Evolutionary conservation across 139 green algal genomes (phyloP).

Genomic region (Pseudopediastrum boryanum): DNA sequence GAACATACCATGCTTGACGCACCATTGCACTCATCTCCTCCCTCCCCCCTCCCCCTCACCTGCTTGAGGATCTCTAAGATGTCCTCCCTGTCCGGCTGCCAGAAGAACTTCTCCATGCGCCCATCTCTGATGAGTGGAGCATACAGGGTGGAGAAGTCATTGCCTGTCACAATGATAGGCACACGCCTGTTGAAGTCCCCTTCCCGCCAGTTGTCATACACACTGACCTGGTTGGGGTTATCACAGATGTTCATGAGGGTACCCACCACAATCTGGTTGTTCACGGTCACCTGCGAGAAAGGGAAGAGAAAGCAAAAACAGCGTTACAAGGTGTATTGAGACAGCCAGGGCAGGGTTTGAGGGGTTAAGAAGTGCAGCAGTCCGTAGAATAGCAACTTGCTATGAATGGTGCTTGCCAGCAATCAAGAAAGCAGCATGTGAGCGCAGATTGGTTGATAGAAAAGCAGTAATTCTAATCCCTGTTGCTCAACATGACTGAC

Average conservation of each 20-base stretch:
- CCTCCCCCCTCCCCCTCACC: not conserved
- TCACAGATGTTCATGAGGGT: constrained; percentile 95
- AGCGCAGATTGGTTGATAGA: too few relatives aligned
- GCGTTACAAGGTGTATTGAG: not conserved
- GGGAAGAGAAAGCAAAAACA: not conserved
- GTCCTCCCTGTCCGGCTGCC: constrained; percentile 81
- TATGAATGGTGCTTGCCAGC: too few relatives aligned
- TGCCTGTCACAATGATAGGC: constrained; percentile 64
- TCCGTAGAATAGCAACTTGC: too few relatives aligned
- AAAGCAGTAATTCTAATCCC: too few relatives aligned
- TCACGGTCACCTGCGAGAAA: constrained; percentile 72
- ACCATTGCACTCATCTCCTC: not conserved
- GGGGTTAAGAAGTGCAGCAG: too few relatives aligned
- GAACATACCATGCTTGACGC: too few relatives aligned
- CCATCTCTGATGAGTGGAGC: constrained; percentile 85
- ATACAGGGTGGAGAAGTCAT: constrained; percentile 89
- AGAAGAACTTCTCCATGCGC: constrained; percentile 81
- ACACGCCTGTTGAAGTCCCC: constrained; percentile 36
- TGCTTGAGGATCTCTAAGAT: constrained; percentile 72
- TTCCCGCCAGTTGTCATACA: constrained; percentile 70
- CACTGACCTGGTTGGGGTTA: constrained; percentile 74
- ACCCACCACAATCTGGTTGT: constrained; percentile 92
- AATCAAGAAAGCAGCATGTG: too few relatives aligned
- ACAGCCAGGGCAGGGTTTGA: not conserved
- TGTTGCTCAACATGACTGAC: too few relatives aligned